These are phyloP conservation scores for Amaranthus cruentus DNA, from an alignment of 148 eudicot genomes.

Conservation along the genomic window DNA sequence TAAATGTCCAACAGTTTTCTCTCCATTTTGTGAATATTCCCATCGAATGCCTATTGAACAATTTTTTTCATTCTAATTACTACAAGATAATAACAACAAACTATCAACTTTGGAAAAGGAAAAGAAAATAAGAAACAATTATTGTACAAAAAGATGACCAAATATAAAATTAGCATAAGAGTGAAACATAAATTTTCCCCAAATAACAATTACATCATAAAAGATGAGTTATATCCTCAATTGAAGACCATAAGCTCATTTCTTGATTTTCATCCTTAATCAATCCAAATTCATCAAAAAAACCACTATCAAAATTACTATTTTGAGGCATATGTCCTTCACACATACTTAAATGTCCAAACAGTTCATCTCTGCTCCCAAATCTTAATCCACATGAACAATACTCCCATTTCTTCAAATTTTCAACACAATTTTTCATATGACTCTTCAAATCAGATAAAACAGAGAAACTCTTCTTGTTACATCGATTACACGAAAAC, in stretches of 20 bases:
- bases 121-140: too few species aligned
- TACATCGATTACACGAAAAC: conserved; percentile 56
- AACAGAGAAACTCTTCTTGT: conserved; percentile 71
- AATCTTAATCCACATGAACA: conserved; percentile 71
- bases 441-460: conserved; percentile 71
- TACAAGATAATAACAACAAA: too few species aligned
- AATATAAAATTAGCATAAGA: not conserved
- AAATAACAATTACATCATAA: not conserved
- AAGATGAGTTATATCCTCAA: not conserved
- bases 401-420: conserved; percentile 30
- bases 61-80: too few species aligned
- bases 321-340: conserved; percentile 67
- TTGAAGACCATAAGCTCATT: conserved; percentile 1
- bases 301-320: not conserved
- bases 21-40: too few species aligned
- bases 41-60: too few species aligned
- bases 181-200: not conserved
- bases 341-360: conserved; percentile 65
- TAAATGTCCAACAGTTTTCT: too few species aligned
- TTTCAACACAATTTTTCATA: conserved; percentile 40
- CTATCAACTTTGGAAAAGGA: too few species aligned
- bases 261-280: not conserved
- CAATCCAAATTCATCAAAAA: not conserved
- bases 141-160: not conserved
- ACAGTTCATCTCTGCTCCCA: conserved; percentile 68